Evolutionary conservation across 2,329 filamentous ascomycete genomes (phyloP).

Genomic region (Fusarium poae): DNA sequence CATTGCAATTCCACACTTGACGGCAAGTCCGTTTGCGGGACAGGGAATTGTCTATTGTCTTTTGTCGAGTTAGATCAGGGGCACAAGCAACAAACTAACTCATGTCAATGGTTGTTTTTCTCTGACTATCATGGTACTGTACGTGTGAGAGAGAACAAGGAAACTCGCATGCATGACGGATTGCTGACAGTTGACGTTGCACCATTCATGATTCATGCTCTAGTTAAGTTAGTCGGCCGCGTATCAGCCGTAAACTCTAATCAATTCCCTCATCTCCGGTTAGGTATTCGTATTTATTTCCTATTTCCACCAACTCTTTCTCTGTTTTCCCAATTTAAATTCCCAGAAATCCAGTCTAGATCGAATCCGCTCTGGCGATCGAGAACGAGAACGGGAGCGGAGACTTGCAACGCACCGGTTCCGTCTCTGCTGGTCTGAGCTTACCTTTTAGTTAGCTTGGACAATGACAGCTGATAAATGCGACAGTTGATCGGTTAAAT

Average conservation of each 20-base stretch:
- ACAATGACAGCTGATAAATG: background rate
- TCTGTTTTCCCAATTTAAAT: background rate
- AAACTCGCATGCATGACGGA: background rate
- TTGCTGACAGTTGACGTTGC: background rate
- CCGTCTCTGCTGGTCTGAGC: background rate
- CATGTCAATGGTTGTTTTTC: background rate
- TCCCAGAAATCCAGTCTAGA: background rate
- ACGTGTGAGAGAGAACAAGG: background rate
- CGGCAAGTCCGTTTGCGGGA: conserved; percentile 13
- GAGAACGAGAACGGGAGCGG: background rate
- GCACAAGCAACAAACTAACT: background rate
- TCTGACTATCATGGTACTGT: background rate
- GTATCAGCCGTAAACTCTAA: conserved; percentile 2
- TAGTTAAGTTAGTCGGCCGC: too few relatives aligned
- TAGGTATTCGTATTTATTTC: background rate
- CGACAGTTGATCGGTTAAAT: background rate
- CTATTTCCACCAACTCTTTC: background rate
- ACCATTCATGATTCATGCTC: background rate
- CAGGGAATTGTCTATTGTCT: background rate
- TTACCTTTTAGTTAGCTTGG: background rate
- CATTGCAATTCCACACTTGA: conserved; percentile 3
- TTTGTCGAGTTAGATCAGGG: background rate
- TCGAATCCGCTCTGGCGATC: background rate
- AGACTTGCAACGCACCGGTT: background rate
- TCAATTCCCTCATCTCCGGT: background rate